Evolutionary conservation across 176 grass and related monocot species (phyloP).

Genomic region (Hsuehochloa calcarea): DNA sequence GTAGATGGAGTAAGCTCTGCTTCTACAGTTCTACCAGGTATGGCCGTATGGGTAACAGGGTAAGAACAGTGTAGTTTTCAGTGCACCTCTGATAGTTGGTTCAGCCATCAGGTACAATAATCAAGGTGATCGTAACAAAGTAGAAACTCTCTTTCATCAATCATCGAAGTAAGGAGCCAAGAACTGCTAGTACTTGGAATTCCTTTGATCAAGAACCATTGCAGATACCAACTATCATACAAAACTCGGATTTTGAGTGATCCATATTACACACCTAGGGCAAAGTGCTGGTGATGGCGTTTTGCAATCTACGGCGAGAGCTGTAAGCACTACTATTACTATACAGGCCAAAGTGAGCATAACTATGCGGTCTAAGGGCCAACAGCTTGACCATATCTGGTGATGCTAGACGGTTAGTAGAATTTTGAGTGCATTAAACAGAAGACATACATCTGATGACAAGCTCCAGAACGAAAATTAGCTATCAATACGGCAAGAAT

Average conservation of each 20-base stretch:
- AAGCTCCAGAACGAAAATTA: neutral
- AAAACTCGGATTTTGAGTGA: neutral
- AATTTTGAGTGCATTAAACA: neutral
- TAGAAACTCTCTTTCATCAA: neutral
- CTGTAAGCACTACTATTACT: neutral
- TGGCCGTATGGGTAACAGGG: neutral
- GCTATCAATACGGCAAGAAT: conserved; percentile 1
- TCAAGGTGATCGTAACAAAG: neutral
- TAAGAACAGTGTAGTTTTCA: neutral
- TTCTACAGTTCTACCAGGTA: neutral
- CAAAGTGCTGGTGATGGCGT: neutral
- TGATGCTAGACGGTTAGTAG: neutral
- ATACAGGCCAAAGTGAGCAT: conserved; percentile 4
- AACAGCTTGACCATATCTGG: neutral
- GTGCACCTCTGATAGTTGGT: neutral
- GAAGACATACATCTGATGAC: neutral
- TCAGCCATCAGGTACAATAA: neutral
- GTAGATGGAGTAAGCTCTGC: neutral
- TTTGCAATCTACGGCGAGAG: neutral
- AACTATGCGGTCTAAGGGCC: neutral
- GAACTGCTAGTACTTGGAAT: neutral
- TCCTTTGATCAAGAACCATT: neutral
- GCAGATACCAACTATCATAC: neutral
- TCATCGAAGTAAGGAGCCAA: neutral
- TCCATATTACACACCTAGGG: conserved; percentile 11